Evolutionary conservation across 2,329 filamentous ascomycete genomes (phyloP).

Genomic region (Harringtonia aguacate): DNA sequence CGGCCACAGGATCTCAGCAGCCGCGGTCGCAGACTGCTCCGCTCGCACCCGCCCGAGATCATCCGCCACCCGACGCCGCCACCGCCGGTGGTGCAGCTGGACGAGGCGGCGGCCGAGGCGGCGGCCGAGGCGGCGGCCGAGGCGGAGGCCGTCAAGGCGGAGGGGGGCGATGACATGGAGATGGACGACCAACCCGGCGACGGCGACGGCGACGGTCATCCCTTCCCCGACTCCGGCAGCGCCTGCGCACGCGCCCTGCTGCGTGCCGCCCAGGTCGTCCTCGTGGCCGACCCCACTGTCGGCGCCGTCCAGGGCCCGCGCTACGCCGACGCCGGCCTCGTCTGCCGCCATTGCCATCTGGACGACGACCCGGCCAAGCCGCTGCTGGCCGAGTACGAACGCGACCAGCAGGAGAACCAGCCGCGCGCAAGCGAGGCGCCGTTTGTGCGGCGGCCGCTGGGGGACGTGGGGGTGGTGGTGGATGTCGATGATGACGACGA

Average conservation of each 20-base stretch:
- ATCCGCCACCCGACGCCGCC: constrained; percentile 39
- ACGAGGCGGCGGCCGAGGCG: too few species aligned
- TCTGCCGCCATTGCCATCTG: constrained; percentile 36
- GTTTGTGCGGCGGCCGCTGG: neutral
- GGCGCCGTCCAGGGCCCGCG: constrained; percentile 45
- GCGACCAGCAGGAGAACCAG: constrained; percentile 30
- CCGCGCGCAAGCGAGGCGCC: constrained; percentile 2
- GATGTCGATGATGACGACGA: neutral
- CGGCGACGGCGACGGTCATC: constrained; percentile 9
- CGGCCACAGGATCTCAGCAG: too few species aligned
- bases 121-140: too few species aligned
- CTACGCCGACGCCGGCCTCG: constrained; percentile 37
- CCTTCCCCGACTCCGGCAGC: constrained; percentile 16
- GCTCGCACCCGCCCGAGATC: constrained; percentile 32
- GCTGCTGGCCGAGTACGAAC: constrained; percentile 32
- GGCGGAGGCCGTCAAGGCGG: too few species aligned
- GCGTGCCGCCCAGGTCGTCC: constrained; percentile 25
- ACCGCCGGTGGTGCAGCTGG: constrained; percentile 23
- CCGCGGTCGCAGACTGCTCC: constrained; percentile 26
- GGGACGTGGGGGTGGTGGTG: neutral
- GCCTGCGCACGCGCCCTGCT: constrained; percentile 23
- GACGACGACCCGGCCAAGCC: constrained; percentile 29
- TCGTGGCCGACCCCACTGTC: constrained; percentile 33
- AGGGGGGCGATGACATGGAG: too few species aligned
- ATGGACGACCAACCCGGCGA: neutral